Percentiles rank a stretch among this genome's conserved stretches.
These are phyloP conservation scores for Agastache rugosa DNA, from an alignment of 257 asterid species.

Conservation along the genomic window DNA sequence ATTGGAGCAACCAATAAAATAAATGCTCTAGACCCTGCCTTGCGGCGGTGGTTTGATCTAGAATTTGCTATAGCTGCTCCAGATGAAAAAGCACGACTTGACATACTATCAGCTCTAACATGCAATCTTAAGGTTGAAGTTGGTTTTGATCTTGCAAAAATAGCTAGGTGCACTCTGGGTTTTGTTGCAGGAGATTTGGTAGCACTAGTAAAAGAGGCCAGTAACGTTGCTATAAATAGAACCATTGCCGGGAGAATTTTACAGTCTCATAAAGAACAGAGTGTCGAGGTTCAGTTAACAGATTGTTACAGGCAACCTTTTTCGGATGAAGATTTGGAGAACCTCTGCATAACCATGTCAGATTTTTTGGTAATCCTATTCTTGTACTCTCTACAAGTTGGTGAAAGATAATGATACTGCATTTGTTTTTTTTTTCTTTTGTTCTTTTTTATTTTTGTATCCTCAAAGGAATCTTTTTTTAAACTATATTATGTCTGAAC, in stretches of 20 bases:
- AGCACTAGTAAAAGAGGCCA: neutral
- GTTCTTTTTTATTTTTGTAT: neutral
- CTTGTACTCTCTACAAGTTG: neutral
- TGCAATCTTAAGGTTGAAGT: conserved; percentile 74
- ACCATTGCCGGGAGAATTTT: neutral
- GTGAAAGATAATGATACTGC: neutral
- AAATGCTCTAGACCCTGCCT: conserved; percentile 79
- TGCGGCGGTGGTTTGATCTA: conserved; percentile 88
- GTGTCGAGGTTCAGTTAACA: neutral
- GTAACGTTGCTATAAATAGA: neutral
- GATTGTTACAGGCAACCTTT: neutral
- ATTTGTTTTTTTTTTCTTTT: neutral
- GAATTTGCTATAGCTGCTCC: conserved; percentile 60
- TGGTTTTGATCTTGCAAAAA: conserved; percentile 67
- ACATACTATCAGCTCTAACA: conserved; percentile 68
- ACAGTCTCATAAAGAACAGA: neutral
- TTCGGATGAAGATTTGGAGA: neutral
- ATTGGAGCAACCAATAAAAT: conserved; percentile 91
- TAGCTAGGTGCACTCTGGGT: conserved; percentile 56
- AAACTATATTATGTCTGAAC: neutral
- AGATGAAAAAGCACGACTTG: conserved; percentile 69
- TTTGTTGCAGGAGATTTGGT: neutral
- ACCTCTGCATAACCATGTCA: neutral
- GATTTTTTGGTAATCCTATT: neutral
- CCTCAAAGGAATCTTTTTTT: neutral